Conservation (phyloP, 1,284 basidiomycete species). For the Coniferiporia sulphurascens region DNA sequence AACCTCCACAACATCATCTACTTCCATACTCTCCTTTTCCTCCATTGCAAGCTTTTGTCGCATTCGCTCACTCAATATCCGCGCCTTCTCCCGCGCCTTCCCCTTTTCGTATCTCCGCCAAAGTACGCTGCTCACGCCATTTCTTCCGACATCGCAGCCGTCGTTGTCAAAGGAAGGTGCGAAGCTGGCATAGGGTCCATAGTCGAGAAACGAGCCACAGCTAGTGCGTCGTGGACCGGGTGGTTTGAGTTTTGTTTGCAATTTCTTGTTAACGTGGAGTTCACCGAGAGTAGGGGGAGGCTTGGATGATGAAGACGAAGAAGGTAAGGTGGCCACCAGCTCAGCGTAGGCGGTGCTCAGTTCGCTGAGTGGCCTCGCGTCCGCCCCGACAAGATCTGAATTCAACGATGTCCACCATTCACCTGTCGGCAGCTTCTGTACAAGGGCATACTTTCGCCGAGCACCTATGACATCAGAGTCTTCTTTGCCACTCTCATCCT, state of each 20-base stretch:
- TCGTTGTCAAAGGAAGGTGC: slow-evolving; percentile 74
- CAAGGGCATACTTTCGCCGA: slow-evolving; percentile 57
- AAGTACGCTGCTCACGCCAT: slow-evolving; percentile 53
- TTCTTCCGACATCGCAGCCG: slow-evolving; percentile 57
- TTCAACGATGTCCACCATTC: slow-evolving; percentile 76
- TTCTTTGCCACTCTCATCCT: slow-evolving; percentile 25
- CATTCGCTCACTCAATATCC: slow-evolving; percentile 10
- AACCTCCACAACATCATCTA: slow-evolving; percentile 10
- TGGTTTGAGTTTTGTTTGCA: slow-evolving; percentile 33
- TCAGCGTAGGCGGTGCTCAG: slow-evolving; percentile 64
- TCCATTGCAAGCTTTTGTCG: slow-evolving; percentile 8
- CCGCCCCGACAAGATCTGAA: slow-evolving; percentile 35
- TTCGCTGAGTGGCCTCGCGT: slow-evolving; percentile 39
- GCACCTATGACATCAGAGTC: slow-evolving; percentile 24
- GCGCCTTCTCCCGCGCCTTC: slow-evolving; percentile 26
- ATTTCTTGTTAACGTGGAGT: slow-evolving; percentile 30
- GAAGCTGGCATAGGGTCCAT: slow-evolving; percentile 68
- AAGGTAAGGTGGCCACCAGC: slow-evolving; percentile 65
- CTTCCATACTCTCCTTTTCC: slow-evolving; percentile 5
- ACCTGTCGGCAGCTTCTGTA: slow-evolving; percentile 68
- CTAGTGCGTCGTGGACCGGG: slow-evolving; percentile 49
- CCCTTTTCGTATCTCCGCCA: slow-evolving; percentile 32
- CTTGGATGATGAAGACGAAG: slow-evolving; percentile 39
- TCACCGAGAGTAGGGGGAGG: slow-evolving; percentile 32
- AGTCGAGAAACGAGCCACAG: slow-evolving; percentile 67